phyloP scores from a whole-genome alignment of 192 early-diverging fungal genomes.

The Obelidium mucronatum region DNA sequence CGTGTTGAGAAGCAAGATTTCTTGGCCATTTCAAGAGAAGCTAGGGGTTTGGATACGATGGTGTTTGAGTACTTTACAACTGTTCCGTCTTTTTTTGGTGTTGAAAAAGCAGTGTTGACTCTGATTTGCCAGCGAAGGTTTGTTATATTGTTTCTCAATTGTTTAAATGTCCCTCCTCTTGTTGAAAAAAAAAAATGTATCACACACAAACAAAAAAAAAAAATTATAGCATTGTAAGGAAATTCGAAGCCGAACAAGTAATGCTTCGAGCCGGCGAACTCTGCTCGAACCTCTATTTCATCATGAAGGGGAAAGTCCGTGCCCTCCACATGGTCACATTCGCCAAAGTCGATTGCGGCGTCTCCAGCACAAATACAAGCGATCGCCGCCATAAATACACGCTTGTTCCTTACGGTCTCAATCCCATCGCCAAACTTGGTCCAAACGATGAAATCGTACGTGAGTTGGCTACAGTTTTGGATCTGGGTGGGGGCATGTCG shows the following conservation, averaged over 20 bases:
- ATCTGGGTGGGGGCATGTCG: constrained; percentile 17
- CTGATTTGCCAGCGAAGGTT: constrained; percentile 30
- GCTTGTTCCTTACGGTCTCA: constrained; percentile 1
- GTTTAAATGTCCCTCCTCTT: constrained; percentile 4
- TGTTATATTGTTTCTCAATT: not conserved
- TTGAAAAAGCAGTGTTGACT: constrained; percentile 13
- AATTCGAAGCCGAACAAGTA: constrained; percentile 27
- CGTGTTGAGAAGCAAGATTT: constrained; percentile 34
- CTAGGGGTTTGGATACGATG: constrained; percentile 24
- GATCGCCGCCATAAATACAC: constrained; percentile 29
- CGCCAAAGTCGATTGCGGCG: constrained; percentile 26
- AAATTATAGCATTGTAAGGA: constrained; percentile 27
- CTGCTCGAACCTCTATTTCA: constrained; percentile 38
- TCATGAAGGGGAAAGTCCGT: constrained; percentile 29
- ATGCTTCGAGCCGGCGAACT: constrained; percentile 36
- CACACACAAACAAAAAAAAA: not conserved
- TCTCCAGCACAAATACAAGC: not conserved
- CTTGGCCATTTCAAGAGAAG: constrained; percentile 31
- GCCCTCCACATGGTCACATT: constrained; percentile 32
- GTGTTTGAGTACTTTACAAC: constrained; percentile 35
- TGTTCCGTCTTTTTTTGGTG: constrained; percentile 36
- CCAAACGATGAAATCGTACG: constrained; percentile 33
- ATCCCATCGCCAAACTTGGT: not conserved
- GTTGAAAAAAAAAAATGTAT: not conserved
- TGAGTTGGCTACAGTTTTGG: constrained; percentile 36